Evolutionary conservation across 2,329 filamentous ascomycete species (phyloP).

Genomic region (Aspergillus brasiliensis): DNA sequence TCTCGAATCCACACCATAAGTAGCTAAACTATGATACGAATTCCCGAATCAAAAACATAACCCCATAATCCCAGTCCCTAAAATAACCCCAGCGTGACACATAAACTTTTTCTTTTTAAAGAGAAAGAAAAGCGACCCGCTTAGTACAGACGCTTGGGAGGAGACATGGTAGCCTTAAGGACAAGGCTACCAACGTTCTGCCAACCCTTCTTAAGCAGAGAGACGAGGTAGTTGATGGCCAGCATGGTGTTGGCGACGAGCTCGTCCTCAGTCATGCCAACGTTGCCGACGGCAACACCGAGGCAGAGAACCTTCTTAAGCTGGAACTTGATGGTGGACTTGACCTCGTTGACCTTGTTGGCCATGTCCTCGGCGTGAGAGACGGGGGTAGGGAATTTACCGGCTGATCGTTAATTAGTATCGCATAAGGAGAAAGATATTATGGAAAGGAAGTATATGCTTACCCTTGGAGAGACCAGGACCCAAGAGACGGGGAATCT

Average conservation of each 20-base stretch:
- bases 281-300: conserved; percentile 98
- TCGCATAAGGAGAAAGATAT: not conserved
- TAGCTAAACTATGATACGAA: conserved; percentile 26
- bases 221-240: conserved; percentile 99
- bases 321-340: conserved; percentile 99
- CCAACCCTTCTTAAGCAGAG: conserved; percentile 99
- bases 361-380: conserved; percentile 93
- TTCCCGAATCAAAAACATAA: conserved; percentile 32
- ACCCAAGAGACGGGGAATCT: conserved; percentile 99
- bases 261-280: conserved; percentile 95
- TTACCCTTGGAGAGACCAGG: conserved; percentile 95
- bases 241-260: conserved; percentile 99
- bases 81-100: conserved; percentile 27
- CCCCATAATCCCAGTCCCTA: conserved; percentile 27
- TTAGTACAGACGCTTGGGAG: conserved; percentile 97
- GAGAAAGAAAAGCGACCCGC: conserved; percentile 24
- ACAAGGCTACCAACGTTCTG: conserved; percentile 99
- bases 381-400: conserved; percentile 99
- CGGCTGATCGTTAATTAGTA: conserved; percentile 62
- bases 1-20: conserved; percentile 18
- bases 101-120: conserved; percentile 21
- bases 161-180: conserved; percentile 99
- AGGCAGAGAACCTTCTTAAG: conserved; percentile 99
- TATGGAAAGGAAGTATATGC: conserved; percentile 29
- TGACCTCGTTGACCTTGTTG: conserved; percentile 98